Conservation (phyloP, 495 filamentous ascomycete species). For the Penicillium turbatum region DNA sequence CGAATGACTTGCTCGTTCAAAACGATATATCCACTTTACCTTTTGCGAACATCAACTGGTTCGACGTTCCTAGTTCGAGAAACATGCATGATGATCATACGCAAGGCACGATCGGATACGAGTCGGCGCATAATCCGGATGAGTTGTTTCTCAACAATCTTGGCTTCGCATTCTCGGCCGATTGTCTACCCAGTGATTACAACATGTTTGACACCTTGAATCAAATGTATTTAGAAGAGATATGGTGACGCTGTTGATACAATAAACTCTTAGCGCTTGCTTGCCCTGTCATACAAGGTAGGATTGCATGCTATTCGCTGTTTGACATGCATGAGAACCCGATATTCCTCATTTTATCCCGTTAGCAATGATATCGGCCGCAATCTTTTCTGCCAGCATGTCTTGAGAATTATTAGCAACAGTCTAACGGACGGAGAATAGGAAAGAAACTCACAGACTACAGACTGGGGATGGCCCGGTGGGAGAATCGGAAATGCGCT, state of each 20-base stretch:
- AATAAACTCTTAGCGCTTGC: not conserved
- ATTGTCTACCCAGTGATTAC: slow-evolving; percentile 26
- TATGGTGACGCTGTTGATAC: slow-evolving; percentile 13
- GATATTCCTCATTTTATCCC: not conserved
- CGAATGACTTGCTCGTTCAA: not conserved
- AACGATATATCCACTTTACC: not conserved
- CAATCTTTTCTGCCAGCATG: slow-evolving; percentile 61
- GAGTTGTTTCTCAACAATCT: slow-evolving; percentile 23
- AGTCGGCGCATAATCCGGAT: slow-evolving; percentile 1
- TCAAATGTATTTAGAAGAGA: slow-evolving; percentile 26
- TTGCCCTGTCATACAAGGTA: not conserved
- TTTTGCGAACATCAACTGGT: not conserved
- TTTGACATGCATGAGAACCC: not conserved
- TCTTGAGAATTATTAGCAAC: slow-evolving; percentile 24
- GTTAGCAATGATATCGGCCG: slow-evolving; percentile 41
- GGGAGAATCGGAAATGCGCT: slow-evolving; percentile 52
- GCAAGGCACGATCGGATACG: not conserved
- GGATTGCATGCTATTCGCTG: not conserved
- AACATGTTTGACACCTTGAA: slow-evolving; percentile 29
- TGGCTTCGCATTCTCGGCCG: slow-evolving; percentile 23
- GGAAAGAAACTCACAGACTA: slow-evolving; percentile 39
- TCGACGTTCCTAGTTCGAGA: not conserved
- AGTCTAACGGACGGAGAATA: not conserved
- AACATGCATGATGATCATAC: not conserved
- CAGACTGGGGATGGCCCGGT: slow-evolving; percentile 53